Evolutionary conservation across 176 grass and related monocot species (phyloP).

Genomic region (barley (Hordeum vulgare)): DNA sequence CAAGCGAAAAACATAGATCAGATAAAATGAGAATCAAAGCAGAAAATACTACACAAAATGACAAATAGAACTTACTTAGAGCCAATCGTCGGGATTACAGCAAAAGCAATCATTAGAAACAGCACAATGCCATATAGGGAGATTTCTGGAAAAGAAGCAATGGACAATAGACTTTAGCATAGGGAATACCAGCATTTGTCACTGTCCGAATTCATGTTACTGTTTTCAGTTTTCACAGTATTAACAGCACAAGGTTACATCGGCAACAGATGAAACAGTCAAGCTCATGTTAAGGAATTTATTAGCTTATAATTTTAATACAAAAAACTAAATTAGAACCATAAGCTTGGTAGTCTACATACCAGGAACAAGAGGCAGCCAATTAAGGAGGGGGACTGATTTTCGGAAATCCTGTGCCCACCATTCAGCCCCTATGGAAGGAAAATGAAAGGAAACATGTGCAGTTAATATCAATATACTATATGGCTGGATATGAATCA

Average conservation of each 20-base stretch:
- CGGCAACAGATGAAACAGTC: background rate
- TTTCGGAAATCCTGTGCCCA: slow-evolving; percentile 92
- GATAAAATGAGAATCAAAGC: background rate
- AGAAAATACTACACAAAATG: slow-evolving; percentile 20
- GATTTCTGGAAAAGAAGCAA: slow-evolving; percentile 56
- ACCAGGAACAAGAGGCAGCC: slow-evolving; percentile 86
- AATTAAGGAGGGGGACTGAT: slow-evolving; percentile 73
- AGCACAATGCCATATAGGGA: slow-evolving; percentile 68
- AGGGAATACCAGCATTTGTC: slow-evolving; percentile 3
- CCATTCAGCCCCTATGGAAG: slow-evolving; percentile 83
- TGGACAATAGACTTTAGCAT: background rate
- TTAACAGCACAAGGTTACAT: background rate
- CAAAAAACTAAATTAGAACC: background rate
- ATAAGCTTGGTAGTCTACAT: slow-evolving; percentile 26
- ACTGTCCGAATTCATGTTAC: background rate
- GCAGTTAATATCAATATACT: slow-evolving; percentile 4
- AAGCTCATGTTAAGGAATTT: background rate
- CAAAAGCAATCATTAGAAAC: slow-evolving; percentile 74
- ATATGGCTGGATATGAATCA: background rate
- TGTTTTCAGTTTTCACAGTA: background rate
- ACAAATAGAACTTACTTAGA: slow-evolving; percentile 64
- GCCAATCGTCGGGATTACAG: slow-evolving; percentile 82
- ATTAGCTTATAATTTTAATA: background rate
- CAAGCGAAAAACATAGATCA: slow-evolving; percentile 12
- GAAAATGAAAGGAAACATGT: slow-evolving; percentile 32